phyloP scores from a whole-genome alignment of 176 grass and related monocot genomes.

The Rhynchospora pubera region DNA sequence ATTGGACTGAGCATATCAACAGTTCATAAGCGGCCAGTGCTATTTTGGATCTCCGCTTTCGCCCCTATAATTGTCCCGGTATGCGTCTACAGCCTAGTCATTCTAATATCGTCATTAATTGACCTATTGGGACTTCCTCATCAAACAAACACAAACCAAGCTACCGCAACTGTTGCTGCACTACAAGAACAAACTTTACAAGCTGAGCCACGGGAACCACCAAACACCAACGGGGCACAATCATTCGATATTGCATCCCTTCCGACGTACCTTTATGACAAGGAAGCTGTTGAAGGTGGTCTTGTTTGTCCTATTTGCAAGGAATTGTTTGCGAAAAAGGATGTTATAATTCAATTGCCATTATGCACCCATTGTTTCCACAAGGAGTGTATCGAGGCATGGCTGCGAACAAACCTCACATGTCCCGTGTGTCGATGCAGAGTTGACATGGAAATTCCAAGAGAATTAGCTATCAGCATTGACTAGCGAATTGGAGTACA shows the following conservation, averaged over 20 bases:
- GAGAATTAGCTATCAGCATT: background rate
- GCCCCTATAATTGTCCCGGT: background rate
- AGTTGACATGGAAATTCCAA: slow-evolving; percentile 13
- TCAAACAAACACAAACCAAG: background rate
- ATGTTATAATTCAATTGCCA: background rate
- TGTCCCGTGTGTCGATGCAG: slow-evolving; percentile 17
- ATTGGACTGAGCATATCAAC: background rate
- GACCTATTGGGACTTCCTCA: background rate
- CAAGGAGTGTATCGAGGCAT: background rate
- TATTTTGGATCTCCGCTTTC: background rate
- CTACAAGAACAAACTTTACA: background rate
- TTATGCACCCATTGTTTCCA: slow-evolving; percentile 2
- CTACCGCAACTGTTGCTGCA: background rate
- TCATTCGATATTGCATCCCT: background rate
- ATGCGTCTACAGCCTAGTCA: background rate
- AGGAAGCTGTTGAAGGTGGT: background rate
- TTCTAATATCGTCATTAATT: background rate
- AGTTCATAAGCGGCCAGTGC: background rate
- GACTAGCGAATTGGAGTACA: background rate
- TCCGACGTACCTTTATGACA: background rate
- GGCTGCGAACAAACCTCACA: slow-evolving; percentile 11
- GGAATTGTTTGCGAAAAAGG: background rate
- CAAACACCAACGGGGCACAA: background rate
- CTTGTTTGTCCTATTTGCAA: slow-evolving; percentile 12
- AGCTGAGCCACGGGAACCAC: background rate